Conservation (phyloP, 163 green algal species). For the Volvox carteri region DNA sequence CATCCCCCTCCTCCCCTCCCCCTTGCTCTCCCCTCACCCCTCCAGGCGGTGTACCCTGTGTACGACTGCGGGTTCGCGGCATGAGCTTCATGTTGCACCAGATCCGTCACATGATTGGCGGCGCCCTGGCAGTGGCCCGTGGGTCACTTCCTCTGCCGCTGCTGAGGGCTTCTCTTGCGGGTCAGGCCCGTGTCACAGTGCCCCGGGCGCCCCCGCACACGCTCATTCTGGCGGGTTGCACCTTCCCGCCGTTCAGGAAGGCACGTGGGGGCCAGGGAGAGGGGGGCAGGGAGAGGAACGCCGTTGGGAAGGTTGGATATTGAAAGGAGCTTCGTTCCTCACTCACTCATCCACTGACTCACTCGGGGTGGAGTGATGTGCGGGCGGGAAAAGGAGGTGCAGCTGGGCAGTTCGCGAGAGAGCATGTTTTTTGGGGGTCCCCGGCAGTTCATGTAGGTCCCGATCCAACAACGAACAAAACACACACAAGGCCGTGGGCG, state of each 20-base stretch:
- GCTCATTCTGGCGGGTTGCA: conserved; percentile 71
- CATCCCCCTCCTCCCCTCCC: background rate
- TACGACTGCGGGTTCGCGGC: conserved; percentile 64
- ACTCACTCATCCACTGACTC: too few species aligned
- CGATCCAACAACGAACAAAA: too few species aligned
- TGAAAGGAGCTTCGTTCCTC: too few species aligned
- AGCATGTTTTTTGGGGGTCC: too few species aligned
- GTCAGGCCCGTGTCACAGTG: conserved; percentile 65
- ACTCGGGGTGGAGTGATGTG: too few species aligned
- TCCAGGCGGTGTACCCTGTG: conserved; percentile 69
- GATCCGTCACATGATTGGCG: conserved; percentile 77
- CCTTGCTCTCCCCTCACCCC: background rate
- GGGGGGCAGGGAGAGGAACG: background rate
- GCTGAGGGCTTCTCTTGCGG: conserved; percentile 60
- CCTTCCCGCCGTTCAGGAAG: conserved; percentile 63
- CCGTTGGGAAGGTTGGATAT: too few species aligned
- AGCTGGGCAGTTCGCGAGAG: too few species aligned
- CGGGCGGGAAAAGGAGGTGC: too few species aligned
- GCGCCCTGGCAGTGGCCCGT: conserved; percentile 67
- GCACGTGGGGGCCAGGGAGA: background rate
- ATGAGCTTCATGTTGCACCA: conserved; percentile 78
- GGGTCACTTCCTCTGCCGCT: conserved; percentile 66
- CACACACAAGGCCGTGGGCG: too few species aligned
- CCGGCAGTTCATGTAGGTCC: too few species aligned
- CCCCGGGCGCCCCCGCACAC: conserved; percentile 73